Evolutionary conservation across 2,329 filamentous ascomycete genomes (phyloP).

Genomic region (Aspergillus clavatus): DNA sequence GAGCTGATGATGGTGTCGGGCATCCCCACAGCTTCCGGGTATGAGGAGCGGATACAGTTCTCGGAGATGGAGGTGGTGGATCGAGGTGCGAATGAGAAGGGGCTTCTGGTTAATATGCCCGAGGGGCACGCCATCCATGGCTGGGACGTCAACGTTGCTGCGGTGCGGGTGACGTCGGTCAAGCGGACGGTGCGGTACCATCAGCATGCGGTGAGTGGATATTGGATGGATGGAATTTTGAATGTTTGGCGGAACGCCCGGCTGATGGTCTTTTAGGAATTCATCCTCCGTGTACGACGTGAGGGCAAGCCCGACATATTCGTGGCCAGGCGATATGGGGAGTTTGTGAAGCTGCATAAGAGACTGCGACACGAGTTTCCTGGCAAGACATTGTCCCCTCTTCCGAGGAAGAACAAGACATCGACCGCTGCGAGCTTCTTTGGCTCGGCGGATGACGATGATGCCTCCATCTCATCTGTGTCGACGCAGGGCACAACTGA

Average conservation of each 20-base stretch:
- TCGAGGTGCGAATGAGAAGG: conserved; percentile 83
- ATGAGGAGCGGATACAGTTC: conserved; percentile 95
- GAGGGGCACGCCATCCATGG: conserved; percentile 90
- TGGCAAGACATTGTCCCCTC: conserved; percentile 77
- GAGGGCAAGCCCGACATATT: conserved; percentile 71
- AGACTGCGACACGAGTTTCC: conserved; percentile 77
- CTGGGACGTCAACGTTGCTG: conserved; percentile 95
- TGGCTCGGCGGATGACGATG: conserved; percentile 62
- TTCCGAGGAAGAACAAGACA: conserved; percentile 90
- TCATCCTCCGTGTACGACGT: conserved; percentile 78
- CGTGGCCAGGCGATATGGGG: conserved; percentile 79
- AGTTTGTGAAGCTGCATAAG: conserved; percentile 77
- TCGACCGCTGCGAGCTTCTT: conserved; percentile 60
- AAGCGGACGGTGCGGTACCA: conserved; percentile 87
- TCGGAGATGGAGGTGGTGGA: conserved; percentile 97
- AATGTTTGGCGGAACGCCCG: too few relatives aligned
- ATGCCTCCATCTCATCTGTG: conserved; percentile 72
- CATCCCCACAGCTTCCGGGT: conserved; percentile 89
- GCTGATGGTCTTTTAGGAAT: conserved; percentile 58
- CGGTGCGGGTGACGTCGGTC: conserved; percentile 71
- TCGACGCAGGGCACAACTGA: conserved; percentile 62
- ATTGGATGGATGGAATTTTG: too few relatives aligned
- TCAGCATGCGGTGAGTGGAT: conserved; percentile 80
- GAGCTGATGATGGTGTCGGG: conserved; percentile 99
- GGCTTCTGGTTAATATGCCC: conserved; percentile 78